Base-by-base conservation (phyloP, 2,329 filamentous ascomycete genomes). In the Cryphonectria naterciae region DNA sequence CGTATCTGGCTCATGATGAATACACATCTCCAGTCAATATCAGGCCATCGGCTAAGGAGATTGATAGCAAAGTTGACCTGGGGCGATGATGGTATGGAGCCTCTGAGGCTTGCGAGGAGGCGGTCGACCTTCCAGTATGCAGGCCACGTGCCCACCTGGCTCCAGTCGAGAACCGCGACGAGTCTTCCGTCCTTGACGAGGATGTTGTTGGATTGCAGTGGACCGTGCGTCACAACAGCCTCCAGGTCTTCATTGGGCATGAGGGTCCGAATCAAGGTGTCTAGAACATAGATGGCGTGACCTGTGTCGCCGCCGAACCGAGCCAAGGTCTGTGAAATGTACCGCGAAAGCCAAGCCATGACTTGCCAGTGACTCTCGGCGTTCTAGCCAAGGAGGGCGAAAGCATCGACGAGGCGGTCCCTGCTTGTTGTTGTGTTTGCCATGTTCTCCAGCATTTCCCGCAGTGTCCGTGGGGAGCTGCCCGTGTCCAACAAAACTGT, bases 161-260 rank as follows among this genome's bases (percentile, higher is more conserved):
- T 60, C 56, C 56, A 60, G 32, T 60, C 56, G 32, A 60, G 56
- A 15, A 60, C 56, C 7, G 56, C 56, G 28, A 60, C 32, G 32
- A 35, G 1, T 37, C 19, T 60, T 60, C 56, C 28, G n/a, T 60
- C 56, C 56, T 60, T 60, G 25, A 60, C 5, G 2, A 60, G 28
- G 17, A 60, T 60, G 7, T 60, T 60, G 25, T 35, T 37, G 13
- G 28, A 17, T 35, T 32, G 19, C 15, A 60, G 8, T n/a, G 56
- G 22, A 1, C 56, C 56, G 28, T 60, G 56, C 19, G 28, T 60
- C 32, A 37, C 15, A 8, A 60, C 56, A 37, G 56, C 3, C 15
- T 32, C 28, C 19, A 19, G 28, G 32, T 37, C 32, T 17, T 37
- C 56, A 8, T 60, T 37, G 4, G 19, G 32, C 32, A 35, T 17